phyloP scores from a whole-genome alignment of 2,329 filamentous ascomycete genomes.

The Didymella lethalis region DNA sequence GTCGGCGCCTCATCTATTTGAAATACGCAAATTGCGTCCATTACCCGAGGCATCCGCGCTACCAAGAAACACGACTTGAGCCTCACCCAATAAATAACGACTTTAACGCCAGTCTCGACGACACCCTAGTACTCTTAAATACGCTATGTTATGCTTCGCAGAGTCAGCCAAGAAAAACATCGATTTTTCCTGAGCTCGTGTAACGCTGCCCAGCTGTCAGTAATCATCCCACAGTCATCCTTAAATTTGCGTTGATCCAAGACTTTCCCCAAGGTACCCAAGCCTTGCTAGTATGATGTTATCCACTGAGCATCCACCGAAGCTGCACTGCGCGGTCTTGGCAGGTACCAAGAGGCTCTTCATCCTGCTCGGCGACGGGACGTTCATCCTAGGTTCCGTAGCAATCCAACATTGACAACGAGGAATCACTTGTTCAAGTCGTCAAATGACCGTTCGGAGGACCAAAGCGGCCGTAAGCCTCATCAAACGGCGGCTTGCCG shows the following conservation, averaged over 20 bases:
- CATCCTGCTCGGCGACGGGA: conserved; percentile 12
- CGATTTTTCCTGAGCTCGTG: neutral
- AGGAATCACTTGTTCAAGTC: neutral
- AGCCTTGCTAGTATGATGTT: conserved; percentile 4
- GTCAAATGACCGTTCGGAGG: conserved; percentile 8
- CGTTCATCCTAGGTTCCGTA: conserved; percentile 12
- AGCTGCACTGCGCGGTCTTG: conserved; percentile 7
- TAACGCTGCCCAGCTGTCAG: neutral
- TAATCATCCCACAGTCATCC: neutral
- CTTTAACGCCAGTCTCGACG: neutral
- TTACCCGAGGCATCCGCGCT: conserved; percentile 9
- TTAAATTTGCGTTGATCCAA: conserved; percentile 3
- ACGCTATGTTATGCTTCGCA: neutral
- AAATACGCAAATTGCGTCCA: conserved; percentile 9
- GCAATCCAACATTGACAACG: neutral
- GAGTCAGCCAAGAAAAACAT: neutral
- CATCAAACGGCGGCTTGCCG: conserved; percentile 10
- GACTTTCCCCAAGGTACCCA: conserved; percentile 12
- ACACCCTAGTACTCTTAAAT: neutral
- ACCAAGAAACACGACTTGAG: conserved; percentile 12
- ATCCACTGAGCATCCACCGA: neutral
- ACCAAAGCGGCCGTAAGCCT: neutral
- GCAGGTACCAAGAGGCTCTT: conserved; percentile 5
- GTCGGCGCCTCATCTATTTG: conserved; percentile 12
- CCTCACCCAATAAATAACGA: neutral